Evolutionary conservation across 73 alveolate genomes (phyloP).

Genomic region (Halteria grandinella): DNA sequence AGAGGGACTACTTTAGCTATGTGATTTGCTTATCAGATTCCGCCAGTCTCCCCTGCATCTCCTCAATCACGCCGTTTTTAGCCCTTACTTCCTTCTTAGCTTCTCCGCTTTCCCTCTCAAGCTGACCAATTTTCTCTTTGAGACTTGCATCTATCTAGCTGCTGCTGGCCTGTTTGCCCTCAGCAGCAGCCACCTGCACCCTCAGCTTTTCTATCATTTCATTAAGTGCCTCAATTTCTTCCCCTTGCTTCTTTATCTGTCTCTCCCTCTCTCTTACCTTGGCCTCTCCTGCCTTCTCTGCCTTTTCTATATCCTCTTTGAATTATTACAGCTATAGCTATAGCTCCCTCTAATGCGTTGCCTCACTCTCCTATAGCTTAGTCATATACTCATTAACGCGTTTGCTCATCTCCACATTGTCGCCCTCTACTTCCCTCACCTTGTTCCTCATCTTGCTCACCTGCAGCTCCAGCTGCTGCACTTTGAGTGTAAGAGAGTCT

Average conservation of each 20-base stretch:
- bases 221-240: conserved; percentile 44
- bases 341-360: neutral
- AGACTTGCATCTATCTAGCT: conserved; percentile 1
- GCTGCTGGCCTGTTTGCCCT: neutral
- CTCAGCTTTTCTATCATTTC: conserved; percentile 51
- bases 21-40: neutral
- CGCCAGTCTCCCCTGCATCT: neutral
- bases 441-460: conserved; percentile 44
- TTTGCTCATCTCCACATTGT: conserved; percentile 8
- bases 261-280: conserved; percentile 26
- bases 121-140: conserved; percentile 6
- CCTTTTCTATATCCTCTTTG: conserved; percentile 10
- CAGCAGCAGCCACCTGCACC: conserved; percentile 10
- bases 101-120: conserved; percentile 35
- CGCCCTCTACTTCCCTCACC: conserved; percentile 47
- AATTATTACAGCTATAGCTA: neutral
- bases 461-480: conserved; percentile 37
- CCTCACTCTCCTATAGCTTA: conserved; percentile 9
- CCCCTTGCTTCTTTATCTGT: neutral
- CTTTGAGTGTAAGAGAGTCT: conserved; percentile 24
- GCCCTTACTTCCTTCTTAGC: conserved; percentile 4
- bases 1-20: neutral
- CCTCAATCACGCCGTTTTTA: conserved; percentile 12
- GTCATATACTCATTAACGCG: neutral
- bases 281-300: conserved; percentile 27